These are phyloP conservation scores for Vaccinium macrocarpon DNA, from an alignment of 148 eudicot species.

Conservation along the genomic window DNA sequence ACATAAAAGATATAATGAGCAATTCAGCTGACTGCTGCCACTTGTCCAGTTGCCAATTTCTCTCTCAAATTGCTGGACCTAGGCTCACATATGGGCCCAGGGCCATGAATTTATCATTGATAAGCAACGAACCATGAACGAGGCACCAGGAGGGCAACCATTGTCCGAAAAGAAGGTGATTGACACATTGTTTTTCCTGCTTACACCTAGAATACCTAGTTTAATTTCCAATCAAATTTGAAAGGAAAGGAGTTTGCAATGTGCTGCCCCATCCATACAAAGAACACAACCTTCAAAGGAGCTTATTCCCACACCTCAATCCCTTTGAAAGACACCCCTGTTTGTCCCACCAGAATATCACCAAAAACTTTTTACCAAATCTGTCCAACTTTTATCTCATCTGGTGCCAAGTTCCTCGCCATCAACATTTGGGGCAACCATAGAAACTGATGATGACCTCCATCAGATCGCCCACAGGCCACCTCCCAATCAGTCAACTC, in stretches of 20 bases:
- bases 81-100: neutral
- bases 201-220: neutral
- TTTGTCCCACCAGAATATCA: neutral
- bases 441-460: neutral
- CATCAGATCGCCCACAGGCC: neutral
- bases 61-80: neutral
- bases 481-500: neutral
- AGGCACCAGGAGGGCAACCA: neutral
- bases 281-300: neutral
- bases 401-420: neutral
- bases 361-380: neutral
- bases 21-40: neutral
- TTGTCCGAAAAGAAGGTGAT: neutral
- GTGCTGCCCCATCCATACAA: neutral
- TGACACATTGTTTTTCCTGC: neutral
- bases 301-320: neutral
- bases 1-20: neutral
- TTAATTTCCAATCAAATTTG: neutral
- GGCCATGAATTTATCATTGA: neutral
- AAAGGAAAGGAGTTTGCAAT: neutral
- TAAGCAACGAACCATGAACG: neutral
- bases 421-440: neutral
- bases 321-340: neutral
- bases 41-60: neutral
- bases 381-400: neutral